These are phyloP conservation scores for Sarcodon aspratus DNA, from an alignment of 768 basidiomycete species.

Conservation along the genomic window DNA sequence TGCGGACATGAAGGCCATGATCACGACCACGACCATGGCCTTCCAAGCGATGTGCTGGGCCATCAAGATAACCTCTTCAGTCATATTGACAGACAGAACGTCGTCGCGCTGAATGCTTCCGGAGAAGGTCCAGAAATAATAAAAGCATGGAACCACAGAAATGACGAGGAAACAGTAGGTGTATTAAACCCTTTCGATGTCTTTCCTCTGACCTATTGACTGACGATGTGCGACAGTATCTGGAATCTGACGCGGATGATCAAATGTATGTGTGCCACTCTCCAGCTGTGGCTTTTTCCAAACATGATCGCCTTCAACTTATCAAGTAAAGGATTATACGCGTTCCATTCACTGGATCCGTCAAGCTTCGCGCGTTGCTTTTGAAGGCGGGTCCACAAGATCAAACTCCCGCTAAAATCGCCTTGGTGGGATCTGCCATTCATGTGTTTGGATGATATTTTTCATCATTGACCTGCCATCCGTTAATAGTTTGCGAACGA, in stretches of 20 bases:
- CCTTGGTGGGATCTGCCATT: constrained; percentile 38
- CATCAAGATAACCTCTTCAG: constrained; percentile 62
- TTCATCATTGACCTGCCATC: background rate
- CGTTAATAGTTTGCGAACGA: constrained; percentile 60
- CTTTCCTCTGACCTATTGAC: background rate
- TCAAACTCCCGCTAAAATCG: constrained; percentile 64
- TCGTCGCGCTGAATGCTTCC: constrained; percentile 65
- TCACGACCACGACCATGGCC: constrained; percentile 38
- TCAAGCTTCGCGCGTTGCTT: constrained; percentile 73
- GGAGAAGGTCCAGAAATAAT: constrained; percentile 47
- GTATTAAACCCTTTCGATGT: background rate
- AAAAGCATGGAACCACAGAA: constrained; percentile 79
- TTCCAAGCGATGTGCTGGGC: constrained; percentile 27
- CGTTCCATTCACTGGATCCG: constrained; percentile 79
- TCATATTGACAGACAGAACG: constrained; percentile 72
- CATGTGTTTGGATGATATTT: background rate
- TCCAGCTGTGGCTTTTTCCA: too few relatives aligned
- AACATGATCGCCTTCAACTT: background rate
- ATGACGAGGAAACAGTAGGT: constrained; percentile 58
- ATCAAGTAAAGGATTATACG: constrained; percentile 53
- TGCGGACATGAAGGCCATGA: constrained; percentile 47
- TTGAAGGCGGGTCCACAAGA: constrained; percentile 77
- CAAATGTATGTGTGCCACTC: constrained; percentile 61
- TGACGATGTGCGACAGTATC: constrained; percentile 32
- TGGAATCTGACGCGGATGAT: constrained; percentile 89